Evolutionary conservation across 2,329 filamentous ascomycete genomes (phyloP), one percentile per base, ranked within the genome.

Genomic region (Colletotrichum chlorophyti): DNA sequence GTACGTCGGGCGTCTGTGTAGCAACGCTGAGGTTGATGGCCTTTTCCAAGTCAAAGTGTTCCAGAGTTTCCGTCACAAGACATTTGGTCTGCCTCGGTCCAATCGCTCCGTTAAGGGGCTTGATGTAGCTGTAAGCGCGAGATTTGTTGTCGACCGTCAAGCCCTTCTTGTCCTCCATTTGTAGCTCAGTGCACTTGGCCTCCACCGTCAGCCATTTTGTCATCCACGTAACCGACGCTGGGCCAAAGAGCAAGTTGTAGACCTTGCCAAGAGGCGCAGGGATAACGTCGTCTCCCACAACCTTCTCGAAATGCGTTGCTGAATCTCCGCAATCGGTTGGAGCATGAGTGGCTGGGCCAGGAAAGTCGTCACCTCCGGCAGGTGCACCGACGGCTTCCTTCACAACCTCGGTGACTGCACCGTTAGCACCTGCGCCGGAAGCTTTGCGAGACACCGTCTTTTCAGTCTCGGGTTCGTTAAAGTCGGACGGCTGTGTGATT

Each of bases 21-120:
- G 86, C 88, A 54, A 92, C 87, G 3, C 87, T 86, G n/a, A 99
- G 81, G 49, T 89, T 91, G 54, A 97, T 86, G 2, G 91, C 86
- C 71, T 93, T 96, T 53, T 98, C 94, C 14, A 96, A 80, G 70
- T 99, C 94, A 26, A 96, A 80, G 41, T 83, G 81, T 60, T 98
- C 93, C n/a, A 99, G 70, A 5, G 83, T 90, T 74, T 97, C 93
- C 1, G 86, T 90, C 46, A 92, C 93, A 58, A 96, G 89, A 72
- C 95, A 99, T 70, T 96, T 97, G 11, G 95, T 99, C 76, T 97
- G 91, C 70, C 85, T 95, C 1, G 95, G 95, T 0, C 95, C 95
- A 64, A 99, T 94, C 1, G 91, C 82, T 2, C 82, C 91, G 66
- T 88, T 84, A 2, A 99, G 78, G 2, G 95, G 95, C 72, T 97